phyloP scores from a whole-genome alignment of 768 basidiomycete genomes.

The Sporobolomyces pararoseus region DNA sequence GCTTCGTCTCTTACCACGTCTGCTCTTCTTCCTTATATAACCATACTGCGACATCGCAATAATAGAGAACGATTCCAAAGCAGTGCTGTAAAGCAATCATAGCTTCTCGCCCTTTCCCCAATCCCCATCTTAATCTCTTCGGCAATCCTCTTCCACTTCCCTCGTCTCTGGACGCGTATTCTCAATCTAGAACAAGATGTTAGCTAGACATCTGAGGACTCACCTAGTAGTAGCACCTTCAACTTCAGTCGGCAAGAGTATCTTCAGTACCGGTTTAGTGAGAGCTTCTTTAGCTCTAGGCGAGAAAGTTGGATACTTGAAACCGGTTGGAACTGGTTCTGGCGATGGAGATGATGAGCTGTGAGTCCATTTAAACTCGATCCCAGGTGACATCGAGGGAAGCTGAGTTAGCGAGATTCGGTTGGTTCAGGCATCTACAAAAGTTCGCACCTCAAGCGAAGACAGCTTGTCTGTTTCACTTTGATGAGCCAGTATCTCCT shows the following conservation, averaged over 20 bases:
- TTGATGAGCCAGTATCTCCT: conserved; percentile 85
- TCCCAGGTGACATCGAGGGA: neutral
- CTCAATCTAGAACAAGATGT: conserved; percentile 43
- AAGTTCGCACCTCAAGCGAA: conserved; percentile 50
- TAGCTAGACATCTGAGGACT: conserved; percentile 77
- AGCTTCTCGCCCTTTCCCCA: neutral
- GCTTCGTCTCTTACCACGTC: too few species aligned
- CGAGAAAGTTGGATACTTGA: conserved; percentile 53
- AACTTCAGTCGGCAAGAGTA: conserved; percentile 92
- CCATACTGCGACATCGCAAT: too few species aligned
- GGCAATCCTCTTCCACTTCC: neutral
- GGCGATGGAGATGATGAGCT: conserved; percentile 74
- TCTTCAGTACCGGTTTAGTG: conserved; percentile 77
- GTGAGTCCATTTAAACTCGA: conserved; percentile 56
- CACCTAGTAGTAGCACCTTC: conserved; percentile 94
- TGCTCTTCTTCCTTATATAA: too few species aligned
- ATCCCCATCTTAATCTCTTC: conserved; percentile 1
- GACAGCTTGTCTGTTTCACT: conserved; percentile 73
- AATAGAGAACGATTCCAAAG: neutral
- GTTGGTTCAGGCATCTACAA: conserved; percentile 32
- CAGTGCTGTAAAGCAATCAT: too few species aligned
- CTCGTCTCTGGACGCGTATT: neutral
- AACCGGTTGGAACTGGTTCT: conserved; percentile 87
- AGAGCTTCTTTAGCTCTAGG: conserved; percentile 57
- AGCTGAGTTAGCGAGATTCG: neutral